phyloP scores from a whole-genome alignment of 805 yeast genomes.

The Saccharomycopsis synnaedendra region DNA sequence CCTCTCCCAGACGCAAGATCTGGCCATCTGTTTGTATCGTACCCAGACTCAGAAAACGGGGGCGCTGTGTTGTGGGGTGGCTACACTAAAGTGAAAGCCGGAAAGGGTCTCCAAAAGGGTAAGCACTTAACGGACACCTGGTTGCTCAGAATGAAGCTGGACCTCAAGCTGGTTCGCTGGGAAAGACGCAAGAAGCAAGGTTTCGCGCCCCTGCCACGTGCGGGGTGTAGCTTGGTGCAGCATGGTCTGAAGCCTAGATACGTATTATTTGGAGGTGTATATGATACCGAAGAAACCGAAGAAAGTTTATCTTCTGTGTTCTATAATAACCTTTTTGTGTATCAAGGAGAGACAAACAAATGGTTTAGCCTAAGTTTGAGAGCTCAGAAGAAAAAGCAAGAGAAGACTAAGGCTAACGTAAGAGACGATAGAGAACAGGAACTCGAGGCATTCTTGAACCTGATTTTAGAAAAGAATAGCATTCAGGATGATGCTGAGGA shows the following conservation, averaged over 20 bases:
- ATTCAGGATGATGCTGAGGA: conserved; percentile 34
- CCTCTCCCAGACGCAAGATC: conserved; percentile 83
- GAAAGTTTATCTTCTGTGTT: conserved; percentile 79
- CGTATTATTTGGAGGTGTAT: conserved; percentile 89
- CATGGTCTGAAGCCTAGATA: conserved; percentile 76
- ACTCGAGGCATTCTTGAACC: conserved; percentile 69
- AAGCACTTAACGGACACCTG: conserved; percentile 81
- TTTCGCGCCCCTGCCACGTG: conserved; percentile 83
- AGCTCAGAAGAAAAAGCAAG: conserved; percentile 43
- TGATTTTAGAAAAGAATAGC: conserved; percentile 63
- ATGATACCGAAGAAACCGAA: conserved; percentile 90
- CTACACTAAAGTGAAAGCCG: conserved; percentile 84
- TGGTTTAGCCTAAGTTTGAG: conserved; percentile 72
- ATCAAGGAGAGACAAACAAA: conserved; percentile 75
- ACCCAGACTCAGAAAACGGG: conserved; percentile 31
- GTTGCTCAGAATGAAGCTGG: conserved; percentile 79
- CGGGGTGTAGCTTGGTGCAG: conserved; percentile 82
- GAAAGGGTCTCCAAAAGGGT: conserved; percentile 82
- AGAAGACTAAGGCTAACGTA: conserved; percentile 30
- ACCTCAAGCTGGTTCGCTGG: conserved; percentile 63
- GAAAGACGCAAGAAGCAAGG: conserved; percentile 87
- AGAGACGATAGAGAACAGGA: conserved; percentile 57
- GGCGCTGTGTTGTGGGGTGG: conserved; percentile 92
- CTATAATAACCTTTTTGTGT: conserved; percentile 69
- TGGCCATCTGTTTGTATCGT: conserved; percentile 80